phyloP scores from a whole-genome alignment of 257 asterid species.

The Solanum stenotomum region DNA sequence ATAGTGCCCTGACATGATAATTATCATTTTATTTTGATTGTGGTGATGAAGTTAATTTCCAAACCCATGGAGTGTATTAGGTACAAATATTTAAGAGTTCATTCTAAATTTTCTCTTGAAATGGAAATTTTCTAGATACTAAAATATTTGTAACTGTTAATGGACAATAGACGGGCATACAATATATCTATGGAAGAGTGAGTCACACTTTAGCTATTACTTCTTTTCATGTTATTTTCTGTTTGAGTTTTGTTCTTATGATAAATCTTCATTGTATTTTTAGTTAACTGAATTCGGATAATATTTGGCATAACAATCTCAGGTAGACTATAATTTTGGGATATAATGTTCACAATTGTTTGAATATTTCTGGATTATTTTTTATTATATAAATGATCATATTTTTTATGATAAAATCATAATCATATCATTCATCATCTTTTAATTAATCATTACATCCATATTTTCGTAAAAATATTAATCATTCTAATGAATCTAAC shows the following conservation, averaged over 20 bases:
- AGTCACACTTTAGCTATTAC: not conserved
- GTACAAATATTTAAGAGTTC: not conserved
- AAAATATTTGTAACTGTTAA: not conserved
- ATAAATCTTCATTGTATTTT: not conserved
- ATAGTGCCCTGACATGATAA: no score
- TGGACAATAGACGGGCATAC: not conserved
- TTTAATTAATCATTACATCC: no score
- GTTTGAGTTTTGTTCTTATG: no score
- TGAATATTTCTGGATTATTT: not conserved
- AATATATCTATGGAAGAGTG: no score
- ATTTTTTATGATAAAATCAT: no score
- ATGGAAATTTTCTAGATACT: not conserved
- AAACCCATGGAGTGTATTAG: no score
- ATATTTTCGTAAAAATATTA: no score
- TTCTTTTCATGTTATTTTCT: not conserved
- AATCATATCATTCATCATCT: no score
- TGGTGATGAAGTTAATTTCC: no score
- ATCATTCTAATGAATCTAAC: no score
- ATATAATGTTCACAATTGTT: not conserved
- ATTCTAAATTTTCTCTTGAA: not conserved
- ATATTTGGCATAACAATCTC: not conserved
- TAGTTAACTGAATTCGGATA: not conserved
- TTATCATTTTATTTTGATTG: no score
- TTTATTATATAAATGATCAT: no score
- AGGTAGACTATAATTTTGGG: not conserved